These are phyloP conservation scores for Leccinum huronense DNA, from an alignment of 1,284 basidiomycete species.

Conservation along the genomic window DNA sequence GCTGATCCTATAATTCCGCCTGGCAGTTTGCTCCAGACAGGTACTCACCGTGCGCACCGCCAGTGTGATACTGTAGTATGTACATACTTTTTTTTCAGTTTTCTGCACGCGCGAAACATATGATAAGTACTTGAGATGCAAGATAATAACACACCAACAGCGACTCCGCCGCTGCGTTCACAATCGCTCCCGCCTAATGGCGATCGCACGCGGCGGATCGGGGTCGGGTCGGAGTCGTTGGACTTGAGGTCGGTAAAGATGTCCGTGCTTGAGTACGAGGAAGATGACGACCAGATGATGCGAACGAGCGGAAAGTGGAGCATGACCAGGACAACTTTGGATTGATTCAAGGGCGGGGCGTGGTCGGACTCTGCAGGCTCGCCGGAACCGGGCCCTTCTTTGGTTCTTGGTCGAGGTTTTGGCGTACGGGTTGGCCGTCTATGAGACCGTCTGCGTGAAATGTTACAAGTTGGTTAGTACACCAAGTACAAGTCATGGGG, in stretches of 20 bases:
- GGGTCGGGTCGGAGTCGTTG: constrained; percentile 73
- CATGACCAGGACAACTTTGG: constrained; percentile 88
- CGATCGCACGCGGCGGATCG: constrained; percentile 70
- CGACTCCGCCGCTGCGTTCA: constrained; percentile 76
- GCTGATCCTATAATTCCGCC: too few relatives aligned
- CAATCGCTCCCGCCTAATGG: constrained; percentile 63
- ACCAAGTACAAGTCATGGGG: not conserved
- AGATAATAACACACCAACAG: constrained; percentile 50
- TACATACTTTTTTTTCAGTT: too few relatives aligned
- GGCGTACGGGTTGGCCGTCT: constrained; percentile 61
- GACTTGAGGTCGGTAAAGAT: constrained; percentile 92
- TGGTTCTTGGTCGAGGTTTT: constrained; percentile 56
- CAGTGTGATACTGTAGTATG: too few relatives aligned
- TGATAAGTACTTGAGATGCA: too few relatives aligned
- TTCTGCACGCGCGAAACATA: too few relatives aligned
- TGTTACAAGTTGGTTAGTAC: constrained; percentile 5
- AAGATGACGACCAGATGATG: constrained; percentile 97
- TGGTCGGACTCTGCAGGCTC: constrained; percentile 43
- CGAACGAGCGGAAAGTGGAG: constrained; percentile 89
- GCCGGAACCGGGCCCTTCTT: constrained; percentile 46
- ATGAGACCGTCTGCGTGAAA: constrained; percentile 50
- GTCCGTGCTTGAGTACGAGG: constrained; percentile 80
- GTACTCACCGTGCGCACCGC: too few relatives aligned
- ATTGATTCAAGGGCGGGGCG: constrained; percentile 61
- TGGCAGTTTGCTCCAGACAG: too few relatives aligned